A percentile compares a stretch with the other conserved stretches of the same genome.
Conservation (phyloP, 2,329 filamentous ascomycete species). For the Pseudogymnoascus sp. region DNA sequence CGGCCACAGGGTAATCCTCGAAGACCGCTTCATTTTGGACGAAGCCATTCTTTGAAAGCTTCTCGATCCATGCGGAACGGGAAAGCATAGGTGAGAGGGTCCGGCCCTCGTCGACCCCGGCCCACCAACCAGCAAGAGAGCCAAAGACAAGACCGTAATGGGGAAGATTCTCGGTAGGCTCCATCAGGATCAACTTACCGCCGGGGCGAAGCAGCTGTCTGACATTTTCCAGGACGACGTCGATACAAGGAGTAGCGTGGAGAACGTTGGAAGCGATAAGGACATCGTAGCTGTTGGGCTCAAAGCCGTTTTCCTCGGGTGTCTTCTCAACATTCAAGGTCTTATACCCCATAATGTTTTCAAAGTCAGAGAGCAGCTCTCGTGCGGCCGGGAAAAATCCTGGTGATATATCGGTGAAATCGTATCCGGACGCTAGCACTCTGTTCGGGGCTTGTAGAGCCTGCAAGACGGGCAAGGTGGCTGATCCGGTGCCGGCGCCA, state of each 20-base stretch:
- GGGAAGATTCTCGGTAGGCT: background rate
- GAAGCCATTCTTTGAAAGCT: constrained; percentile 22
- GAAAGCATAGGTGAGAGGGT: constrained; percentile 16
- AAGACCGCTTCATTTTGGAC: constrained; percentile 22
- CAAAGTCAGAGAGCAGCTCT: constrained; percentile 36
- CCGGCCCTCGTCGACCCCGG: constrained; percentile 25
- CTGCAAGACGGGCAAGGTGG: constrained; percentile 12
- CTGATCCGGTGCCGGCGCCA: constrained; percentile 20
- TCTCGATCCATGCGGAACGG: constrained; percentile 21
- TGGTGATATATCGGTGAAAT: constrained; percentile 39
- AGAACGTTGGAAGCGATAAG: constrained; percentile 32
- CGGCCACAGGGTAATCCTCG: constrained; percentile 12
- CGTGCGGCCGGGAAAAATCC: constrained; percentile 35
- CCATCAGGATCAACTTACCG: constrained; percentile 10
- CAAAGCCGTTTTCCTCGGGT: constrained; percentile 26
- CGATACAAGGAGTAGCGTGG: constrained; percentile 30
- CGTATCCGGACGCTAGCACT: constrained; percentile 30
- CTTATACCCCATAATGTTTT: constrained; percentile 9
- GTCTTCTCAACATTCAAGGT: background rate
- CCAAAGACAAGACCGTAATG: constrained; percentile 22
- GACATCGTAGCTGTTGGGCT: constrained; percentile 28
- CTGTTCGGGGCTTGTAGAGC: background rate
- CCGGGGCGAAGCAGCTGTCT: background rate
- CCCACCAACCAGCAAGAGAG: constrained; percentile 34
- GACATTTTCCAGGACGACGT: constrained; percentile 18